Evolutionary conservation across 495 filamentous ascomycete species (phyloP).

Genomic region (Aspergillus saccharolyticus): DNA sequence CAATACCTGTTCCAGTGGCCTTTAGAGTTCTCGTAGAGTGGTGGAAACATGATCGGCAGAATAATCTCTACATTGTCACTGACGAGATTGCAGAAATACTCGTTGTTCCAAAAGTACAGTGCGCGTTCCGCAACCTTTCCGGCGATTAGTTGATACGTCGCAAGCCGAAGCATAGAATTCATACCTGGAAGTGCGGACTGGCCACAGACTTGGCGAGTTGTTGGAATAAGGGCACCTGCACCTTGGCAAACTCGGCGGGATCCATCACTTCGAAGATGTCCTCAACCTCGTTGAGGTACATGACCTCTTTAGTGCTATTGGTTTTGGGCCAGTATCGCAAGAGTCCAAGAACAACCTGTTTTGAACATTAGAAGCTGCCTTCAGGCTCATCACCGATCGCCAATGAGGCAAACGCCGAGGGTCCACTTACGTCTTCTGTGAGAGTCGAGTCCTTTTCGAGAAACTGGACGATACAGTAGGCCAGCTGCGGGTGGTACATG

Average conservation of each 20-base stretch:
- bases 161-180: constrained; percentile 1
- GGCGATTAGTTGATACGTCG: background rate
- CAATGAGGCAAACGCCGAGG: background rate
- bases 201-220: constrained; percentile 97
- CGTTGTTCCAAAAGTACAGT: constrained; percentile 99
- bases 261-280: constrained; percentile 99
- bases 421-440: constrained; percentile 79
- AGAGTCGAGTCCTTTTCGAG: constrained; percentile 95
- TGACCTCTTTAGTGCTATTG: constrained; percentile 99
- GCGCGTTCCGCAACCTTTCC: constrained; percentile 84
- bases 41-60: constrained; percentile 98
- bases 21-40: constrained; percentile 98
- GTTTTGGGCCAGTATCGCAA: constrained; percentile 98
- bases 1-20: constrained; percentile 96
- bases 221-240: constrained; percentile 94
- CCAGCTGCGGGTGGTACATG: constrained; percentile 99
- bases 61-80: constrained; percentile 99
- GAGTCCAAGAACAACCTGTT: constrained; percentile 85
- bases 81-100: constrained; percentile 99
- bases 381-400: background rate
- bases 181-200: constrained; percentile 93
- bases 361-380: constrained; percentile 8
- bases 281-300: constrained; percentile 99
- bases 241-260: constrained; percentile 95
- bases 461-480: constrained; percentile 99